Evolutionary conservation across 2,329 filamentous ascomycete species (phyloP), one percentile per base, ranked within the genome.

Genomic region (Xylariaceae sp.): DNA sequence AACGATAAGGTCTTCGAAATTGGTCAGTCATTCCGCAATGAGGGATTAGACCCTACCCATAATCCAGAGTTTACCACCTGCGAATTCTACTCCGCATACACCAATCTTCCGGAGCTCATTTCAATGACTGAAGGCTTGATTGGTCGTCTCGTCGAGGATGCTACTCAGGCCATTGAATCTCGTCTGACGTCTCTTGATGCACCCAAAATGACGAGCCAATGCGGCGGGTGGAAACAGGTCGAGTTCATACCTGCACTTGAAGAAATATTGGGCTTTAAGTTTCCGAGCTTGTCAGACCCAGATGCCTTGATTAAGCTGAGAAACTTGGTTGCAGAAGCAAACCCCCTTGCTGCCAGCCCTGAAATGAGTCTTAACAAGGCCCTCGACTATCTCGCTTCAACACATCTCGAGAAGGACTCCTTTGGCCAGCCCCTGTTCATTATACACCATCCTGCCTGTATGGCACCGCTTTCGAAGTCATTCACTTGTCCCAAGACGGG

Each of bases 31-130:
- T 99, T 99, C 69, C 83, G 94, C 39, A 99, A 99, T 66, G 94
- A 99, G 72, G 89, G 90, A 67, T 72, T 96, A 33, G 91, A 96
- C 67, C 81, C 80, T 30, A 96, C 90, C 0, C 94, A 99, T 67
- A 99, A 99, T 64, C 92, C 94, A 0, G 94, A 99, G 66, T 99
- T 97, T 71, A 94, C 89, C 40, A 97, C 89, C 52, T 97, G 92
- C 74, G 94, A 99, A 71, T 97, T 96, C 71, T 99, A 99, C 70
- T 85, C 87, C 53, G 86, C 91, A 2, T 95, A 91, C 62, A 83
- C 86, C 52, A 87, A 86, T 56, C 77, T 96, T 0, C 73, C 83
- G 33, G 81, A 88, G 39, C 73, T 97, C 44, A 90, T 95, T 63
- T 65, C 69, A 17, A 81, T 84, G 65, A 97, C 92, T 1, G 87